A percentile compares a stretch with the other conserved stretches of the same genome.
phyloP scores from a whole-genome alignment of 768 basidiomycete genomes.

The Xerocomus spinulosus region DNA sequence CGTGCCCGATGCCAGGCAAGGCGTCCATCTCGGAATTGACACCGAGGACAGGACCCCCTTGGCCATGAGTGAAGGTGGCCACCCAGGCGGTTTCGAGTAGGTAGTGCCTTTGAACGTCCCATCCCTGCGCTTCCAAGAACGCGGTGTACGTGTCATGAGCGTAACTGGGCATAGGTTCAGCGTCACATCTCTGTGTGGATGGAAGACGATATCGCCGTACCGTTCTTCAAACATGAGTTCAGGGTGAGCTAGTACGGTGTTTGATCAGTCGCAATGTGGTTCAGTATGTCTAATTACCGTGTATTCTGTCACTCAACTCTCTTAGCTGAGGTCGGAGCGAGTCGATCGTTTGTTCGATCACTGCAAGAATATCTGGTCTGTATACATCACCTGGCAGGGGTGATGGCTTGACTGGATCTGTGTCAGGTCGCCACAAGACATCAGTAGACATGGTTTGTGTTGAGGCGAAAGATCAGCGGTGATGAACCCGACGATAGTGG shows the following conservation, averaged over 20 bases:
- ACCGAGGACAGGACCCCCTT: constrained; percentile 66
- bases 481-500: too few species aligned
- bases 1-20: constrained; percentile 56
- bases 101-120: constrained; percentile 57
- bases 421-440: constrained; percentile 41
- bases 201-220: constrained; percentile 35
- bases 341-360: constrained; percentile 53
- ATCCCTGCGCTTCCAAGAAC: constrained; percentile 65
- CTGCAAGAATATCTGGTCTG: constrained; percentile 54
- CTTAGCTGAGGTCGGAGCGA: constrained; percentile 53
- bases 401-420: constrained; percentile 19
- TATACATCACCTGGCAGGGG: constrained; percentile 36
- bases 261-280: constrained; percentile 2
- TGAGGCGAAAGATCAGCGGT: too few species aligned
- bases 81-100: constrained; percentile 73
- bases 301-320: constrained; percentile 67
- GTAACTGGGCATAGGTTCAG: constrained; percentile 38
- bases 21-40: constrained; percentile 83
- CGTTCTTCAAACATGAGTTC: constrained; percentile 66
- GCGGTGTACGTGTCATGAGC: constrained; percentile 66
- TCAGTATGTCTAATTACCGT: constrained; percentile 39
- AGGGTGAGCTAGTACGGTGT: constrained; percentile 51
- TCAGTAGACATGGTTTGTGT: constrained; percentile 19
- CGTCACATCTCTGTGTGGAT: neutral
- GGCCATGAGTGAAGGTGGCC: constrained; percentile 62